These are phyloP conservation scores for Mortierella hygrophila DNA, from an alignment of 192 early-diverging fungal genomes.

Conservation along the genomic window DNA sequence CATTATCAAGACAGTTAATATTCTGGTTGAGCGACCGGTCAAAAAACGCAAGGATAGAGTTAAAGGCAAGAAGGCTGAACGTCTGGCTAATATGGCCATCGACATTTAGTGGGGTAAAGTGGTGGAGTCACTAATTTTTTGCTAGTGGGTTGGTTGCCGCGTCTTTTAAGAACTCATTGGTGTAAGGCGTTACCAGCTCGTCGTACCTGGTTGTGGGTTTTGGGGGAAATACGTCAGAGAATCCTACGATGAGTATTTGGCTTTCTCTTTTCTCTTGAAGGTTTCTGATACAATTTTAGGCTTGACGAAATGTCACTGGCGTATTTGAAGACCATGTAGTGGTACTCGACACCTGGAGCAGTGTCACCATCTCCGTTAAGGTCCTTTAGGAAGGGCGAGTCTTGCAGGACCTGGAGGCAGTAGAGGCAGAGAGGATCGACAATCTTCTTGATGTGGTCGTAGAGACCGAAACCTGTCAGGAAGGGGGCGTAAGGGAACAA, in stretches of 20 bases:
- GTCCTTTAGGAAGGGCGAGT: slow-evolving; percentile 12
- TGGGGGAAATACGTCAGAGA: not conserved
- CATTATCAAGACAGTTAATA: not conserved
- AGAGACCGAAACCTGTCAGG: not conserved
- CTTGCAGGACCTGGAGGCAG: not conserved
- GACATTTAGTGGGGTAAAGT: not conserved
- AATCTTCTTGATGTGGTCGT: not conserved
- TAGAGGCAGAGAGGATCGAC: not conserved
- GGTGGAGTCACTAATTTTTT: not conserved
- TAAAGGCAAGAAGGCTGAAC: not conserved
- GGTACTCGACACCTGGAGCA: slow-evolving; percentile 9
- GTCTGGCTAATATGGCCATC: not conserved
- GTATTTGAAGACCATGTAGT: not conserved
- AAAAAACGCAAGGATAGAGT: slow-evolving; percentile 9
- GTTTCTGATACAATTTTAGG: not conserved
- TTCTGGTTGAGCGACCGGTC: not conserved
- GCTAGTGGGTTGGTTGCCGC: not conserved
- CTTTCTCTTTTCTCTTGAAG: not conserved
- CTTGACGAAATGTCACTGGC: not conserved
- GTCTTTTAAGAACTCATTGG: slow-evolving; percentile 4
- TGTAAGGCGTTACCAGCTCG: slow-evolving; percentile 13
- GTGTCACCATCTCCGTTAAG: slow-evolving; percentile 8
- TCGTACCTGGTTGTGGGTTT: not conserved
- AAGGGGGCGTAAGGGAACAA: not conserved
- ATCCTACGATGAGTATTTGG: not conserved